Conservation (phyloP, 768 basidiomycete species). For the Mycena olivaceomarginata region DNA sequence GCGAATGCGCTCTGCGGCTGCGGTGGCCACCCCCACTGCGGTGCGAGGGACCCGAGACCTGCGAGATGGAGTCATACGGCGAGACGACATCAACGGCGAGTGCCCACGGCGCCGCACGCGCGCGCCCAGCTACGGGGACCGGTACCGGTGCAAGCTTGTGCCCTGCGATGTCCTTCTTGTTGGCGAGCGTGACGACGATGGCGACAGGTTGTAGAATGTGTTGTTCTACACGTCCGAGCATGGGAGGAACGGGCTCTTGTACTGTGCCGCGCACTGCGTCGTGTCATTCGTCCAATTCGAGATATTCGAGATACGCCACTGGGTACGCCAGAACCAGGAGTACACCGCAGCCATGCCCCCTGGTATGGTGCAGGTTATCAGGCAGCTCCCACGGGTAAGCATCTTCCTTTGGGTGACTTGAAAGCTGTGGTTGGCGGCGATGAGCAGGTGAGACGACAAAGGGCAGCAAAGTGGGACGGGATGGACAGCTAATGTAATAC, state of each 20-base stretch:
- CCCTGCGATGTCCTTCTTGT: not conserved
- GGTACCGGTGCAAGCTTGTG: not conserved
- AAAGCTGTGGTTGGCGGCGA: no score
- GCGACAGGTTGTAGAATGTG: conserved; percentile 12
- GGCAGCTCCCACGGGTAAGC: no score
- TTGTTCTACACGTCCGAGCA: conserved; percentile 37
- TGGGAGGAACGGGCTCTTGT: conserved; percentile 38
- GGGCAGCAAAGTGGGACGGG: no score
- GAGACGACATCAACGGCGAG: conserved; percentile 7
- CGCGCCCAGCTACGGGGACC: not conserved
- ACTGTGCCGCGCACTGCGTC: conserved; percentile 31
- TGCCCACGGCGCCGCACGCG: conserved; percentile 22
- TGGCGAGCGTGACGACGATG: not conserved
- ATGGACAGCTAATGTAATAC: no score
- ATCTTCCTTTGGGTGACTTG: not conserved
- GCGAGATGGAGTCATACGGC: conserved; percentile 35
- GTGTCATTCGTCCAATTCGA: conserved; percentile 57
- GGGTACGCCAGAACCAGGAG: conserved; percentile 58
- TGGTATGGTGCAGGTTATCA: no score
- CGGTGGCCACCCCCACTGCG: not conserved
- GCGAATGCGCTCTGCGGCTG: conserved; percentile 23
- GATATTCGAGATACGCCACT: conserved; percentile 57
- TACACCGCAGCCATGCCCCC: conserved; percentile 53
- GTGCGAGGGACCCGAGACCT: conserved; percentile 16
- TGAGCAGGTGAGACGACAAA: no score